phyloP scores from a whole-genome alignment of 116 monocot species.

The Trichopus zeylanicus region DNA sequence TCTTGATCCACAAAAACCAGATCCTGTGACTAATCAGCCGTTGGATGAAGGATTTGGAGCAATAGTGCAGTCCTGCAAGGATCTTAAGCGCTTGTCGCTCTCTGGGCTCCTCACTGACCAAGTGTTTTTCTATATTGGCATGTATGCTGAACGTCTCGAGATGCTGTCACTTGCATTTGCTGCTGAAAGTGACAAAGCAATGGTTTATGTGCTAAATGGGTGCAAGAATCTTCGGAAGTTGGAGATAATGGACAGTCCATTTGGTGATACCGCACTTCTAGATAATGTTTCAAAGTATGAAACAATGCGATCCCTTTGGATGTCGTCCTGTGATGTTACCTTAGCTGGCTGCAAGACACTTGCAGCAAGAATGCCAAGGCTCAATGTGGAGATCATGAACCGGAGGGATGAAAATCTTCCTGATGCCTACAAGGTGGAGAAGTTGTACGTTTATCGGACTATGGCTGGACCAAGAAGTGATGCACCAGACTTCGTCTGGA shows the following conservation, averaged over 20 bases:
- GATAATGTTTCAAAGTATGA: conserved; percentile 27
- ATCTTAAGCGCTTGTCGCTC: conserved; percentile 25
- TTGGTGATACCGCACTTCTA: conserved; percentile 40
- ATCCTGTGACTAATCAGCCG: conserved; percentile 15
- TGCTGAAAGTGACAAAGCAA: conserved; percentile 37
- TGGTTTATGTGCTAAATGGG: conserved; percentile 46
- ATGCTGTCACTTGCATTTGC: conserved; percentile 53
- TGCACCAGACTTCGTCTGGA: conserved; percentile 45
- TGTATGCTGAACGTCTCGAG: conserved; percentile 39
- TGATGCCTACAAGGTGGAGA: conserved; percentile 26
- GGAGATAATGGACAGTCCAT: conserved; percentile 47
- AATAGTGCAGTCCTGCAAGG: conserved; percentile 35
- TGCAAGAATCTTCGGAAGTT: conserved; percentile 50
- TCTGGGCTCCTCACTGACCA: conserved; percentile 40
- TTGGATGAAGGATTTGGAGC: conserved; percentile 44
- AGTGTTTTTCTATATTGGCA: conserved; percentile 36
- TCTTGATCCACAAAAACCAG: conserved; percentile 13
- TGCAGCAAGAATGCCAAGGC: conserved; percentile 29
- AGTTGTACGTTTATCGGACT: conserved; percentile 55
- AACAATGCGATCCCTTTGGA: conserved; percentile 62
- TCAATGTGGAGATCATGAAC: conserved; percentile 48
- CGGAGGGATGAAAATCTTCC: conserved; percentile 7
- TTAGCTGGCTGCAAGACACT: conserved; percentile 37
- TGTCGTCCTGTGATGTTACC: conserved; percentile 48
- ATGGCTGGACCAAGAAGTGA: conserved; percentile 47